Base-by-base conservation (phyloP, 2,329 filamentous ascomycete species). In the Talaromyces funiculosus region DNA sequence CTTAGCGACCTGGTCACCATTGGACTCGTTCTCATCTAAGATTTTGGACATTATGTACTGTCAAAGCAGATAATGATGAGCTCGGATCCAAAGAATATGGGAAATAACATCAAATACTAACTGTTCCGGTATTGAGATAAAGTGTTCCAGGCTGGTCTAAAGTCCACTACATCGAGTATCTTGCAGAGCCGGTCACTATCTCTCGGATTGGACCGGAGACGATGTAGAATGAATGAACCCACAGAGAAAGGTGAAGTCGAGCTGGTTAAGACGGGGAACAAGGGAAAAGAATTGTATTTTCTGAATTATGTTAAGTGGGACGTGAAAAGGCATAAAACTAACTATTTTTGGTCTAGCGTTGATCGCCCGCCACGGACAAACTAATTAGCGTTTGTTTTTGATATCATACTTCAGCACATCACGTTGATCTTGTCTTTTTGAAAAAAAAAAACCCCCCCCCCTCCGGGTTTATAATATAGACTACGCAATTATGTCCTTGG, bases 401-500 rank as follows among this genome's bases (percentile, higher is more conserved):
- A 37, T 37, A 5, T n/a, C n/a, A 37, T 37, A 37, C 14, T 37
- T 37, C 35, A 37, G 35, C 5, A 37, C 35, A 37, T 37, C 14
- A 37, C 4, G 7, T 16, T 37, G 14, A 33, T 33, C 31, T 33
- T 33, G 31, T 33, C 5, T 33, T 16, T 7, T 33, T 14, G 33
- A 16, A 10, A 20, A 10, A 5, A 43, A 4, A 24, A n/a, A 3
- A 38, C 14, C 16, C n/a, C 35, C n/a, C n/a, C n/a, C n/a, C n/a
- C n/a, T n/a, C n/a, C n/a, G n/a, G n/a, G 35, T n/a, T 14, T 42
- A 20, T 5, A 20, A 18, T 6, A 20, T 3, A 42, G 7, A 12
- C 56, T 16, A 37, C 10, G 16, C 16, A 26, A 29, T 22, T 3
- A 51, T 26, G 24, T 22, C 40, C 63, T 69, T 74, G 7, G 74